Evolutionary conservation across 148 eudicot species (phyloP).

Genomic region (Camellia sinensis): DNA sequence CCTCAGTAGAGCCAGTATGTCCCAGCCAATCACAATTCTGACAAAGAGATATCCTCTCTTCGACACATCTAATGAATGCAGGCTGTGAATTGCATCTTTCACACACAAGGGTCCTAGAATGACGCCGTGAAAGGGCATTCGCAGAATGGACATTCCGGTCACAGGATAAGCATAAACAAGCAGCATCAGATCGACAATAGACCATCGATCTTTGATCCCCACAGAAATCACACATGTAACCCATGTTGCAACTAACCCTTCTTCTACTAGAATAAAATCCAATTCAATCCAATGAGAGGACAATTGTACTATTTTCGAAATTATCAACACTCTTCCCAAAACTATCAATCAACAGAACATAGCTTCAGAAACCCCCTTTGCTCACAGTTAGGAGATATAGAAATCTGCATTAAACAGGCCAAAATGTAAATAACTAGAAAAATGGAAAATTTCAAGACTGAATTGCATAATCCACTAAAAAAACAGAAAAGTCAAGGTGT

Average conservation of each 20-base stretch:
- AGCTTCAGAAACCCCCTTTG: neutral
- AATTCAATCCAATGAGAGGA: neutral
- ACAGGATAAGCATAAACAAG: constrained; percentile 87
- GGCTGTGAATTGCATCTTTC: constrained; percentile 77
- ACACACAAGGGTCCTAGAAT: constrained; percentile 81
- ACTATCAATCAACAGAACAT: constrained; percentile 8
- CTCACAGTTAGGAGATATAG: neutral
- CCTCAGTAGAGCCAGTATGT: constrained; percentile 42
- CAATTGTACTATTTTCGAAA: neutral
- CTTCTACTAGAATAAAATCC: constrained; percentile 7
- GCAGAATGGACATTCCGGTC: constrained; percentile 94
- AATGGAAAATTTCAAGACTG: neutral
- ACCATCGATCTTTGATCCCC: constrained; percentile 72
- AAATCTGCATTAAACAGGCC: constrained; percentile 12
- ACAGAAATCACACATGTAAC: constrained; percentile 79
- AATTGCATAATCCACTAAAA: neutral
- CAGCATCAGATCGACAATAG: constrained; percentile 86
- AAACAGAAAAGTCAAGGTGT: neutral
- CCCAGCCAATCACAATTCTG: constrained; percentile 61
- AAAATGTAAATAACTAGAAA: constrained; percentile 4
- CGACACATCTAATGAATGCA: constrained; percentile 66
- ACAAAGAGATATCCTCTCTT: constrained; percentile 74
- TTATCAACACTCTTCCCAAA: neutral
- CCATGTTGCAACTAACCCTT: constrained; percentile 42
- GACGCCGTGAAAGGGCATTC: constrained; percentile 87